A percentile compares a stretch with the other conserved stretches of the same genome.
Conservation (phyloP, 495 filamentous ascomycete genomes). For the Trichoderma parareesei region DNA sequence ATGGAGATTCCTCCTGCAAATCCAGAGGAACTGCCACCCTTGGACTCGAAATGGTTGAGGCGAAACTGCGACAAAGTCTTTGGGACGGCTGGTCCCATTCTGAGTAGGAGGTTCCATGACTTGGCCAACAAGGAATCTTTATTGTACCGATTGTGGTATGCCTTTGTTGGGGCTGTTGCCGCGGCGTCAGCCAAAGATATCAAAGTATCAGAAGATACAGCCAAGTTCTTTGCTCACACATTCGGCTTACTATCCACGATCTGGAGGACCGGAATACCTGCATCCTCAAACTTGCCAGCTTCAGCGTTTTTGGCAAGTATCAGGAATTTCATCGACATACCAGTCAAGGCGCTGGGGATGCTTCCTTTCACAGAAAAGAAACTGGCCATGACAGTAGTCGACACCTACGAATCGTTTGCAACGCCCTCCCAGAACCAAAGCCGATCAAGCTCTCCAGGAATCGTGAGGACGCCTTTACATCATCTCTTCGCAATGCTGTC, state of each 20-base stretch:
- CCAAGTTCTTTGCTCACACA: constrained; percentile 64
- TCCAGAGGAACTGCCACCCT: constrained; percentile 62
- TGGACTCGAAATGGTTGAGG: constrained; percentile 86
- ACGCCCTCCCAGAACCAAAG: constrained; percentile 39
- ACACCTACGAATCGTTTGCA: constrained; percentile 30
- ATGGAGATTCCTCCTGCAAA: constrained; percentile 48
- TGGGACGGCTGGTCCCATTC: constrained; percentile 52
- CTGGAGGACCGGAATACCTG: constrained; percentile 44
- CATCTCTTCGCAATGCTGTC: constrained; percentile 44
- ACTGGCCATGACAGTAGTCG: constrained; percentile 37
- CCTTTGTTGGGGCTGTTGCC: constrained; percentile 59
- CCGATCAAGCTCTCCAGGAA: constrained; percentile 28
- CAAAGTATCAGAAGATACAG: constrained; percentile 75
- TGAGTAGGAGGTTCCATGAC: constrained; percentile 49
- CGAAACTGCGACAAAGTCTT: constrained; percentile 55
- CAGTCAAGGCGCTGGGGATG: constrained; percentile 57
- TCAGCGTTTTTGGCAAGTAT: constrained; percentile 52
- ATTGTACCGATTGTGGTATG: constrained; percentile 56
- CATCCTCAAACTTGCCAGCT: constrained; percentile 16
- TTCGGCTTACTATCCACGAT: constrained; percentile 57
- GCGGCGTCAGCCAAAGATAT: constrained; percentile 82
- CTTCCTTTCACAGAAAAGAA: constrained; percentile 75
- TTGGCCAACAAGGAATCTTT: constrained; percentile 35
- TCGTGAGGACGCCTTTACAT: constrained; percentile 36
- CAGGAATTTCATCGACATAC: constrained; percentile 48